Conservation (phyloP, 768 basidiomycete species). For the Suillus subalutaceus region DNA sequence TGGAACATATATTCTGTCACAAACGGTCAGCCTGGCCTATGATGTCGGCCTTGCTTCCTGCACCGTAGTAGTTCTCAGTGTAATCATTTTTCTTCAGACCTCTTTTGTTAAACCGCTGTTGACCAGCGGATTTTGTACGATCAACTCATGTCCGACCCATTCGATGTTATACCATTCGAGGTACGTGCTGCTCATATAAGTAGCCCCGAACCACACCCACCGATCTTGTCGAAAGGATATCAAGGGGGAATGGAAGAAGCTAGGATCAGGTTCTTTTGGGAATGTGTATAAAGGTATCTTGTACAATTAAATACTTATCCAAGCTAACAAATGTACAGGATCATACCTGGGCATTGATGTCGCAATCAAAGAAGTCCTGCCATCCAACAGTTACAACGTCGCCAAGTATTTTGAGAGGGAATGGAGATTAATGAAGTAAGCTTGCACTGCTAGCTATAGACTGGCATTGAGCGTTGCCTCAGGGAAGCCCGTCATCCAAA, state of each 20-base stretch:
- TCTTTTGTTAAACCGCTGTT: not conserved
- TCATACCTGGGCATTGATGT: slow-evolving; percentile 94
- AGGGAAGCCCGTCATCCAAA: slow-evolving; percentile 89
- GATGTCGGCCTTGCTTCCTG: slow-evolving; percentile 2
- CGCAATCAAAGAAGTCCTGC: slow-evolving; percentile 95
- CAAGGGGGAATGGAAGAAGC: slow-evolving; percentile 84
- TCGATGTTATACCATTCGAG: slow-evolving; percentile 88
- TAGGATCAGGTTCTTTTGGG: slow-evolving; percentile 92
- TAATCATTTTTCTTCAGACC: not conserved
- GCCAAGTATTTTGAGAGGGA: slow-evolving; percentile 99
- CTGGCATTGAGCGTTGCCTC: not conserved
- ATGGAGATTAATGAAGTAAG: slow-evolving; percentile 92
- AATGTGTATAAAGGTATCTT: slow-evolving; percentile 81
- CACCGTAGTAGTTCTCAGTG: not conserved
- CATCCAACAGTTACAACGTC: slow-evolving; percentile 90
- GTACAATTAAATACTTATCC: slow-evolving; percentile 20
- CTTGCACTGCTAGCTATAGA: slow-evolving; percentile 12
- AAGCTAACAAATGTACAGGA: slow-evolving; percentile 45
- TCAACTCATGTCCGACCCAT: slow-evolving; percentile 61
- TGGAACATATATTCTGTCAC: not conserved
- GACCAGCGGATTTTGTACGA: not conserved
- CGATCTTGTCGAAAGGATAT: slow-evolving; percentile 61
- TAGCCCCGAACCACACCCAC: slow-evolving; percentile 9
- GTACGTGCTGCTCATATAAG: slow-evolving; percentile 40
- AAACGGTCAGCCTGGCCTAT: slow-evolving; percentile 5